A percentile compares a stretch with the other conserved stretches of the same genome.
Conservation (phyloP, 441 rosid species). For the Syzygium syzygioides region DNA sequence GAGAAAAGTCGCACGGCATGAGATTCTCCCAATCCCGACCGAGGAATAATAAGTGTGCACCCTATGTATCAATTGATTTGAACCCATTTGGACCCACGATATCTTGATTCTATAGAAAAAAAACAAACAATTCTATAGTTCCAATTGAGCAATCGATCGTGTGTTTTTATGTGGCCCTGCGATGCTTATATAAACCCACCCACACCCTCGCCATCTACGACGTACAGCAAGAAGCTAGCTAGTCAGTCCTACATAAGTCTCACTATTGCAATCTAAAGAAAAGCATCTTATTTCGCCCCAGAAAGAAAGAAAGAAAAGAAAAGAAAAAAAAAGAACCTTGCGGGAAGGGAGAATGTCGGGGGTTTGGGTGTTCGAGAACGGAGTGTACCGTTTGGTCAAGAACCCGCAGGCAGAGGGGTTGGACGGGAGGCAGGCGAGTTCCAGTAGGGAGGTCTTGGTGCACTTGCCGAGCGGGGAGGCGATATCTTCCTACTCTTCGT, state of each 20-base stretch:
- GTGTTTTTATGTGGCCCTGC: not conserved
- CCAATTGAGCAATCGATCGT: not conserved
- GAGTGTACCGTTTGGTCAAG: conserved; percentile 1
- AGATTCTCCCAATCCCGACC: not conserved
- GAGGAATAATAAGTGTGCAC: not conserved
- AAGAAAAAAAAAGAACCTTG: not conserved
- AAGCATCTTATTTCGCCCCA: not conserved
- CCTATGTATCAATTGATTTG: not conserved
- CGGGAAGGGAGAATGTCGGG: conserved; percentile 3
- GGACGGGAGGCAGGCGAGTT: not conserved
- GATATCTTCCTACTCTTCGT: not conserved
- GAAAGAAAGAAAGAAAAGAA: too few relatives aligned
- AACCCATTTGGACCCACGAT: not conserved
- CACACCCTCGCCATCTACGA: not conserved
- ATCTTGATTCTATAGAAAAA: not conserved
- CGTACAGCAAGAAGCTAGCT: not conserved
- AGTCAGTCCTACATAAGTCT: not conserved
- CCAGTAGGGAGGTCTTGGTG: conserved; percentile 3
- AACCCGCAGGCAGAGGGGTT: not conserved
- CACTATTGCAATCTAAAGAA: not conserved
- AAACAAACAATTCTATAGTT: not conserved
- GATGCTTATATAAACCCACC: not conserved
- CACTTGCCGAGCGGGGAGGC: conserved; percentile 5
- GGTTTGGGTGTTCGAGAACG: conserved; percentile 8
- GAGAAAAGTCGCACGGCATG: not conserved